Base-by-base conservation (phyloP, 495 filamentous ascomycete species). In the Melanomma pulvis-pyrius region DNA sequence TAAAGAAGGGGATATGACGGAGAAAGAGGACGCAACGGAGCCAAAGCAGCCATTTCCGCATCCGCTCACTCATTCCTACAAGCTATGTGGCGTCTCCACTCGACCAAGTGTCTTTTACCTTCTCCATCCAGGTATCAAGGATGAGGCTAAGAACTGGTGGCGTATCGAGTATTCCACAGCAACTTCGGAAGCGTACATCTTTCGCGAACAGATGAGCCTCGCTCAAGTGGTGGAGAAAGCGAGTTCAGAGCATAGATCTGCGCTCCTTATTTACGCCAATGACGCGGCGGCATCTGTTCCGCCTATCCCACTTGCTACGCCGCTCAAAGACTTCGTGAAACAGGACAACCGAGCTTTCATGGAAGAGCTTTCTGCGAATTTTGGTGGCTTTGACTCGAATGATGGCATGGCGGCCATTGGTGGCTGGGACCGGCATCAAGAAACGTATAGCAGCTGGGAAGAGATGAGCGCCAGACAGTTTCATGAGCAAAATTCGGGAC, bases 201-300 rank as follows among this genome's bases (percentile, higher is more conserved):
- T 54, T 13, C 65, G 61, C 11, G 61, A 65, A 21, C 48, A 41
- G 12, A 26, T 68, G 6, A 49, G 29, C 2, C 57, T 63, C 3
- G 19, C 34, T 12, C 24, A 60, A 15, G 71, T 73, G 8, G 25
- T 73, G 4, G 39, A 64, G n/a, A 55, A 59, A 25, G 71, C 63
- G 19, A 57, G 59, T 34, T 63, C 63, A 15, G 68, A 71, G 11
- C 21, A 61, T 36, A 50, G 30, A 15, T 34, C 54, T 26, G 71
- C 61, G 1, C 39, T 74, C 4, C 58, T 74, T 4, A 62, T 74
- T 2, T 74, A 74, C 49, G 71, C 69, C 32, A 74, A 67, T 39
- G 58, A 67, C 30, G 59, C 25, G 13, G 69, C 71, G 5, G 34
- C 57, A n/a, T 47, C 32, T n/a, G 28, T 32, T 4, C 52, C 41